Evolutionary conservation across 2,329 filamentous ascomycete genomes (phyloP).

Genomic region (Botrytis cinerea): DNA sequence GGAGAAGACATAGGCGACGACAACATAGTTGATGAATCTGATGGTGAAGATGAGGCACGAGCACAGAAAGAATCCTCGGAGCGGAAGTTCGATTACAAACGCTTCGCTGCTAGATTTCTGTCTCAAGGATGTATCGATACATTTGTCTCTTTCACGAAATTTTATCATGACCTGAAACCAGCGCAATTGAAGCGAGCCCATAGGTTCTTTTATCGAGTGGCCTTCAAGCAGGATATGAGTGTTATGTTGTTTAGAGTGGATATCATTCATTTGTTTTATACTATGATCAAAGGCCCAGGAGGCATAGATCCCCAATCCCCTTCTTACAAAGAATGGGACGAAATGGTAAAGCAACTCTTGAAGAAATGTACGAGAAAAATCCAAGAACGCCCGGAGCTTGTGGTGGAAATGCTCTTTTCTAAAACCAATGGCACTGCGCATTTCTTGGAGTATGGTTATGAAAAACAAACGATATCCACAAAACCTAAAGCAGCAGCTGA

Average conservation of each 20-base stretch:
- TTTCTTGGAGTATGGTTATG: constrained; percentile 88
- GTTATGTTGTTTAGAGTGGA: constrained; percentile 89
- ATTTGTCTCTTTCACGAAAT: constrained; percentile 76
- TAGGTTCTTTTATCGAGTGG: constrained; percentile 89
- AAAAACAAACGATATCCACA: constrained; percentile 70
- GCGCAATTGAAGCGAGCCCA: constrained; percentile 88
- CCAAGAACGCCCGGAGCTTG: constrained; percentile 78
- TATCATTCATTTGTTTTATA: constrained; percentile 83
- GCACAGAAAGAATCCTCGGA: constrained; percentile 74
- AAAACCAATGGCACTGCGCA: constrained; percentile 82
- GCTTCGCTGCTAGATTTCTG: constrained; percentile 78
- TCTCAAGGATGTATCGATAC: constrained; percentile 86
- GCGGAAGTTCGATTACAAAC: constrained; percentile 89
- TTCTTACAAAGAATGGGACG: constrained; percentile 88
- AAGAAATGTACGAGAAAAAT: constrained; percentile 81
- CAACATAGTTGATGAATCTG: constrained; percentile 62
- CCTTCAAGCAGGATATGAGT: constrained; percentile 91
- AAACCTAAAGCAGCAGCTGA: constrained; percentile 73
- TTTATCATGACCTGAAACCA: constrained; percentile 76
- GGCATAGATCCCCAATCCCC: constrained; percentile 66
- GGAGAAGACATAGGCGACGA: constrained; percentile 46
- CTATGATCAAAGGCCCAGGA: constrained; percentile 87
- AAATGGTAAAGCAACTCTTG: constrained; percentile 81
- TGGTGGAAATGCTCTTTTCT: constrained; percentile 92
- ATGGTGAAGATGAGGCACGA: constrained; percentile 72